Evolutionary conservation across 2,329 filamentous ascomycete genomes (phyloP), one percentile per base, ranked within the genome.

Genomic region (Cercospora brassicicola): DNA sequence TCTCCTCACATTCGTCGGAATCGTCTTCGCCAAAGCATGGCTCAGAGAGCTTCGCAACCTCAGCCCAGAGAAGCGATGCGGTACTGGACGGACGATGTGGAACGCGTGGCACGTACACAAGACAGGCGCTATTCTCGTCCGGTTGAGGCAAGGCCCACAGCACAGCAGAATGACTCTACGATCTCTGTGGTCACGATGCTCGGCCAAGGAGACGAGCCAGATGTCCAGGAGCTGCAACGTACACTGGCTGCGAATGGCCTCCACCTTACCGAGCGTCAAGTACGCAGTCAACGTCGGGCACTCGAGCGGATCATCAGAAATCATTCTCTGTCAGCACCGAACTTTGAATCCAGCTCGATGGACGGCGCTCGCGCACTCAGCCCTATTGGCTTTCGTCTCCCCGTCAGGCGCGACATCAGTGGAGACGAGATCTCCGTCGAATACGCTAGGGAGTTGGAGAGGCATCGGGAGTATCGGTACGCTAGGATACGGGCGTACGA

Each of bases 121-220:
- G 33, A 61, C 7, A 20, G 20, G 20, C 36, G 23, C 20, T 3
- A n/a, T 15, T 39, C 33, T 10, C 59, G 59, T 6, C n/a, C 9
- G 10, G 2, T 13, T 10, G 23, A 15, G 5, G 9, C 23, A 2
- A n/a, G 18, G n/a, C 36, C 33, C 11, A 45, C 31, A 4, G n/a
- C 13, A 28, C 59, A 61, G 10, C 61, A 28, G 1, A 63, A 39
- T 8, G 61, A 36, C 2, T 63, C 61, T 2, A 59, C 26, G 33
- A 31, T 39, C 2, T 68, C 62, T 31, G 42, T 65, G 31, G 48
- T 55, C 20, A 68, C 66, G 23, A 59, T 56, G 28, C 48, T 68
- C 30, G 66, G 66, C 23, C 51, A 68, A 2, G 66, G 66, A 26
- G 57, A 68, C 36, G 66, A 68, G 42, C 62, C 56, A 13, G 57